Base-by-base conservation (phyloP, 768 basidiomycete species). In the Termitomyces sp. region DNA sequence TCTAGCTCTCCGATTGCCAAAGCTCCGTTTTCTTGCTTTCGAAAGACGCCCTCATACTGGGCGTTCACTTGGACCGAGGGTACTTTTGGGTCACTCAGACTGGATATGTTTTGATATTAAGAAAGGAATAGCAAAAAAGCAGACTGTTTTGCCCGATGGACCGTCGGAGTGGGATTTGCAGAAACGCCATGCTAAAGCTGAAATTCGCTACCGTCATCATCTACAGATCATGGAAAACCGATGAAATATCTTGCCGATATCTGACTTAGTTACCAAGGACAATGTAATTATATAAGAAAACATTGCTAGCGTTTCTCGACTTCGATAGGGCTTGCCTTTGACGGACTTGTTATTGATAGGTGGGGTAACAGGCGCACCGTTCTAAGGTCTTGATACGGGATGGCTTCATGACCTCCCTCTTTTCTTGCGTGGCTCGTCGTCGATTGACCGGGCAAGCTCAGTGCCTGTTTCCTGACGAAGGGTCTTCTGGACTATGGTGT, bases 401-500 rank as follows among this genome's bases (percentile, higher is more conserved):
- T 3, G 17, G 50, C 11, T 42, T 65, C 43, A 70, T 37, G 62
- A 62, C 42, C 67, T 66, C 37, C 66, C 67, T 61, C 70, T 69
- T 61, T 70, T 73, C 54, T 70, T 65, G 53, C 67, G 67, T 50
- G 62, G 66, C 45, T 67, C 68, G 26, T 40, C 59, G 26, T 64
- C 64, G 15, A 33, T 51, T 26, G 42, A 62, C 23, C 57, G 56
- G 10, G 47, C 60, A 19, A 62, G 61, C 31, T 58, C 59, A 33
- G 64, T 63, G 35, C 60, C 58, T 61, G 71, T 67, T 11, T 66
- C 69, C 46, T 73, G 71, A n/a, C 69, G 66, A 3, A 87, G 71
- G 14, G 85, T 70, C 45, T 73, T 79, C 61, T 88, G 85, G 30
- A 95, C 88, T 1, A 94, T 81, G 2, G 79, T 82, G 61, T 90